A percentile compares a stretch with the other conserved stretches of the same genome.
Conservation (phyloP, 2,329 filamentous ascomycete species). For the Macrophomina phaseolina region DNA sequence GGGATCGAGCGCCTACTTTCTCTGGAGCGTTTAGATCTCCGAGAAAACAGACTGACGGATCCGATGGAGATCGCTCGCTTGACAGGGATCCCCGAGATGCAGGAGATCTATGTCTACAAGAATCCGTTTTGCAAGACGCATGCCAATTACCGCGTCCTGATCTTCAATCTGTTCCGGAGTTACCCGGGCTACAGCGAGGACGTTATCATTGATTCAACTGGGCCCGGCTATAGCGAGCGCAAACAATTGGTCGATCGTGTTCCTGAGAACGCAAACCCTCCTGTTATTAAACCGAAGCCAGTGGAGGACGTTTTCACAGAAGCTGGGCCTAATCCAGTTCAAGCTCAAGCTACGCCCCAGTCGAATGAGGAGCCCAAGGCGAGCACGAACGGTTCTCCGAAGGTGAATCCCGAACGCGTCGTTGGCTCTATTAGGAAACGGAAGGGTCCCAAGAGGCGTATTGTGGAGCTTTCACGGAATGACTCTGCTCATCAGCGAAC, state of each 20-base stretch:
- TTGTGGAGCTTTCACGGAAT: constrained; percentile 62
- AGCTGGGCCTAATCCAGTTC: constrained; percentile 8
- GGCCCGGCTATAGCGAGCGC: constrained; percentile 83
- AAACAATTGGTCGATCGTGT: constrained; percentile 83
- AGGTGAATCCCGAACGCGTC: constrained; percentile 11
- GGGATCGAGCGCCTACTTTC: constrained; percentile 89
- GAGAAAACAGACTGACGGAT: constrained; percentile 90
- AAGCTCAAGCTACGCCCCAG: background rate
- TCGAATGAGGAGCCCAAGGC: constrained; percentile 12
- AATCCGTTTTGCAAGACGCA: constrained; percentile 93
- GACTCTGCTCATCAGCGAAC: constrained; percentile 31
- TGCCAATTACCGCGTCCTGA: constrained; percentile 80
- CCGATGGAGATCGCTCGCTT: constrained; percentile 88
- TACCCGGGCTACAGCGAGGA: constrained; percentile 91
- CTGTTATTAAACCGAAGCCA: constrained; percentile 73
- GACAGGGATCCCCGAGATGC: constrained; percentile 87
- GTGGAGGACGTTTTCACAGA: constrained; percentile 57
- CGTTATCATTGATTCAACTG: constrained; percentile 82
- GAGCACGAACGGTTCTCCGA: background rate
- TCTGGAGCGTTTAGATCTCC: constrained; percentile 85
- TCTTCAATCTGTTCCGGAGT: constrained; percentile 94
- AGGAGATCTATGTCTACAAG: constrained; percentile 88
- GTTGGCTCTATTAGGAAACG: constrained; percentile 36
- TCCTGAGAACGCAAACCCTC: constrained; percentile 75
- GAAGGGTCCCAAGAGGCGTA: constrained; percentile 61